Percentiles rank a stretch among this genome's conserved stretches.
These are phyloP conservation scores for Mycena maculata DNA, from an alignment of 768 basidiomycete species.

Conservation along the genomic window DNA sequence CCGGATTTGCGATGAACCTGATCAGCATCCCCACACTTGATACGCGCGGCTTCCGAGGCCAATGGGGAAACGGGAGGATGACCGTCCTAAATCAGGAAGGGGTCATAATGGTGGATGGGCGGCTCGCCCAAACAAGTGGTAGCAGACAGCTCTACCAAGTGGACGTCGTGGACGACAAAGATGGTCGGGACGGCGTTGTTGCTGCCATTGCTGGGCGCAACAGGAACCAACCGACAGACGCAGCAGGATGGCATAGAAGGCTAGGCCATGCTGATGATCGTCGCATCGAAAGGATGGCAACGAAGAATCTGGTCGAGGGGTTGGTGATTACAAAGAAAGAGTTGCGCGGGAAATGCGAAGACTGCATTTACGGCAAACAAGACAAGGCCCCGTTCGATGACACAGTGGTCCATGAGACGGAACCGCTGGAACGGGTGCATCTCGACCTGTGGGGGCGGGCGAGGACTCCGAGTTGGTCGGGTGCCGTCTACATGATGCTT, in stretches of 20 bases:
- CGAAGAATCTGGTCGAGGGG: not conserved
- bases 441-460: not conserved
- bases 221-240: not conserved
- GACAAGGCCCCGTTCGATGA: not conserved
- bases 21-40: not conserved
- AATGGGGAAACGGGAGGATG: not conserved
- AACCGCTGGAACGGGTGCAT: not conserved
- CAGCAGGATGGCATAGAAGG: not conserved
- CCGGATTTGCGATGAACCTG: not conserved
- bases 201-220: not conserved
- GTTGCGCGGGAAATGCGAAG: not conserved
- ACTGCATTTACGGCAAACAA: not conserved
- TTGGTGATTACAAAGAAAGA: not conserved
- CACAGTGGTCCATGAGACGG: not conserved
- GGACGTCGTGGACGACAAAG: not conserved
- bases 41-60: not conserved
- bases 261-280: not conserved
- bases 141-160: not conserved
- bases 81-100: not conserved
- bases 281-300: not conserved
- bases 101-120: not conserved
- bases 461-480: not conserved
- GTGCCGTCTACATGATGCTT: not conserved
- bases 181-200: not conserved
- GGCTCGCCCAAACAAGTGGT: not conserved